These are phyloP conservation scores for Castanea sativa DNA, from an alignment of 306 rosid genomes.

Conservation along the genomic window DNA sequence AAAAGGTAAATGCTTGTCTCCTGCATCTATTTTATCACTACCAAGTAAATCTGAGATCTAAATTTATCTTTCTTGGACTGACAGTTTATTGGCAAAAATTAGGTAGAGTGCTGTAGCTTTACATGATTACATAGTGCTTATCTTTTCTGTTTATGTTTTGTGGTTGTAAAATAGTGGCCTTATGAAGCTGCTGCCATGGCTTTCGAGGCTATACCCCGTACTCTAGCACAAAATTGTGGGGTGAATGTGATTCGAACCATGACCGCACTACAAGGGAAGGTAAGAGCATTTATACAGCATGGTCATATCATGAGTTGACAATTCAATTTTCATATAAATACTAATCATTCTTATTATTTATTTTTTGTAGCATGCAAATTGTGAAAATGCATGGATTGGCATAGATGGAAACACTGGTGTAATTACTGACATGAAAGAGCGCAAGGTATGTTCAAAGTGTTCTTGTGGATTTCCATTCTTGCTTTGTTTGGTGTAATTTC, in stretches of 20 bases:
- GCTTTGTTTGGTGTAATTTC: background rate
- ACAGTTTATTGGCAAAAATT: background rate
- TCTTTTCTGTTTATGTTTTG: slow-evolving; percentile 23
- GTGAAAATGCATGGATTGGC: slow-evolving; percentile 95
- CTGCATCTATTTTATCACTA: background rate
- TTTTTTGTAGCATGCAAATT: slow-evolving; percentile 69
- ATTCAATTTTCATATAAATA: background rate
- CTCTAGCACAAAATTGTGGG: slow-evolving; percentile 97
- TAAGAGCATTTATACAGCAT: slow-evolving; percentile 20
- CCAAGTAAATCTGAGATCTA: background rate
- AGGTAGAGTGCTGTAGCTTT: slow-evolving; percentile 1
- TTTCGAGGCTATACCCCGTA: slow-evolving; percentile 96
- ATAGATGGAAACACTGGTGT: slow-evolving; percentile 90
- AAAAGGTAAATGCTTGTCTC: slow-evolving; percentile 54
- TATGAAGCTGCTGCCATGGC: slow-evolving; percentile 99
- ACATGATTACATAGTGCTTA: background rate
- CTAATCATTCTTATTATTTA: background rate
- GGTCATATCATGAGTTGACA: background rate
- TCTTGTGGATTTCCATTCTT: background rate
- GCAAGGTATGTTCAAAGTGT: slow-evolving; percentile 46
- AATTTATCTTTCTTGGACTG: background rate
- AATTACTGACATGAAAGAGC: slow-evolving; percentile 75
- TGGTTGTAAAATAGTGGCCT: slow-evolving; percentile 72
- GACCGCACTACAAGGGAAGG: slow-evolving; percentile 98
- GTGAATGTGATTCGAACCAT: slow-evolving; percentile 92